Evolutionary conservation across 768 basidiomycete genomes (phyloP), one percentile per base, ranked within the genome.

Genomic region (Cystobasidiopsis lactophilus): DNA sequence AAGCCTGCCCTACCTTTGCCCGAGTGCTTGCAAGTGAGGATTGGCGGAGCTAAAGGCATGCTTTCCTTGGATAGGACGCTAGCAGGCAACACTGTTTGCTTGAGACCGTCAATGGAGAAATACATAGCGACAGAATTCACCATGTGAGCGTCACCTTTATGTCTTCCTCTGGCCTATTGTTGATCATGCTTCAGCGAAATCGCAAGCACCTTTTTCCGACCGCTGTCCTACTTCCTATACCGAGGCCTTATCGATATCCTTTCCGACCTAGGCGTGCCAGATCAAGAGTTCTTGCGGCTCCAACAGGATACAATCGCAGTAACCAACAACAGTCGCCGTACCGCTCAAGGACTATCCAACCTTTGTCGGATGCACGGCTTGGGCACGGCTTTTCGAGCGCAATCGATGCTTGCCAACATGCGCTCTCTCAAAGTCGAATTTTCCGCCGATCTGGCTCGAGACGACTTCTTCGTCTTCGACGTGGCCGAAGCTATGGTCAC

Each of bases 51-150:
- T 26, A 63, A 64, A 51, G 62, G 79, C 2, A 74, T 77, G 72
- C 51, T 75, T 21, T 75, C 73, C 27, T 73, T 81, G 9, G 75
- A 82, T 57, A 62, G 77, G 57, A 68, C 50, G 2, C 65, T 80
- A 5, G 13, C 52, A 14, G 79, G 75, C 7, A 67, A 69, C n/a
- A 66, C 67, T 3, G 69, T 81, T 29, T 67, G 69, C 40, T 63
- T 79, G 1, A 66, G 78, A 5, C 70, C 68, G 1, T 78, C 76
- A 0, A 80, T 80, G 78, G 71, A 74, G 58, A 82, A 84, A 63
- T 82, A 82, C 57, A 67, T 73, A 27, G 71, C 71, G 1, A 3
- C n/a, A n/a, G n/a, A 5, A 40, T 52, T 52, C 44, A 57, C 47
- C 35, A 26, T 1, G 52, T 33, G 18, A 26, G 14, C 40, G 37